Conservation (phyloP, 331 rosid species). For the Quercus lobata region DNA sequence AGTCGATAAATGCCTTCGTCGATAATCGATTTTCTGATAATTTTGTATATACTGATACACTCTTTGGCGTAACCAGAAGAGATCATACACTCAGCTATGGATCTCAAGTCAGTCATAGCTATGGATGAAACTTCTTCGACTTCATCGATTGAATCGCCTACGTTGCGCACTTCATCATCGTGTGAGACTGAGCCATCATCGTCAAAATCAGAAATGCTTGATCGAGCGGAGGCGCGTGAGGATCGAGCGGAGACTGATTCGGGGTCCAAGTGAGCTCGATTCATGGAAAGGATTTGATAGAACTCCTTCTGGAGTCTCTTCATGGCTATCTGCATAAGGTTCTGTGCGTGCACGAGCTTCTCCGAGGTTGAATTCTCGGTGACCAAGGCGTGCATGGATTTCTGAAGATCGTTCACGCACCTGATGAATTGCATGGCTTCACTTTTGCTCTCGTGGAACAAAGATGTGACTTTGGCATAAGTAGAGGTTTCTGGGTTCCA, state of each 20-base stretch:
- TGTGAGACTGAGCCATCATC: slow-evolving; percentile 5
- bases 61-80: slow-evolving; percentile 75
- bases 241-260: slow-evolving; percentile 53
- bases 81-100: slow-evolving; percentile 75
- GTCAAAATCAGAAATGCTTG: slow-evolving; percentile 43
- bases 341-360: slow-evolving; percentile 45
- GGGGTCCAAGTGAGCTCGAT: slow-evolving; percentile 52
- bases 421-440: slow-evolving; percentile 58
- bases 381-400: slow-evolving; percentile 54
- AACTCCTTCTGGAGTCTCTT: slow-evolving; percentile 71
- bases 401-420: slow-evolving; percentile 58
- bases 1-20: slow-evolving; percentile 69
- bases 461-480: slow-evolving; percentile 54
- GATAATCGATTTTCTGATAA: slow-evolving; percentile 59
- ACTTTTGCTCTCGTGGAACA: slow-evolving; percentile 51
- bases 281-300: slow-evolving; percentile 67
- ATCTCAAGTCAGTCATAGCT: slow-evolving; percentile 46
- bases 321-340: slow-evolving; percentile 72
- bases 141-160: slow-evolving; percentile 46
- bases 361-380: slow-evolving; percentile 32
- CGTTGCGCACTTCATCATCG: slow-evolving; percentile 36
- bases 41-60: slow-evolving; percentile 48
- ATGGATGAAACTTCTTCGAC: slow-evolving; percentile 35
- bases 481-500: slow-evolving; percentile 57
- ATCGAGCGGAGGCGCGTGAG: slow-evolving; percentile 38